Evolutionary conservation across 106 monocot species (phyloP).

Genomic region (Allium fistulosum): DNA sequence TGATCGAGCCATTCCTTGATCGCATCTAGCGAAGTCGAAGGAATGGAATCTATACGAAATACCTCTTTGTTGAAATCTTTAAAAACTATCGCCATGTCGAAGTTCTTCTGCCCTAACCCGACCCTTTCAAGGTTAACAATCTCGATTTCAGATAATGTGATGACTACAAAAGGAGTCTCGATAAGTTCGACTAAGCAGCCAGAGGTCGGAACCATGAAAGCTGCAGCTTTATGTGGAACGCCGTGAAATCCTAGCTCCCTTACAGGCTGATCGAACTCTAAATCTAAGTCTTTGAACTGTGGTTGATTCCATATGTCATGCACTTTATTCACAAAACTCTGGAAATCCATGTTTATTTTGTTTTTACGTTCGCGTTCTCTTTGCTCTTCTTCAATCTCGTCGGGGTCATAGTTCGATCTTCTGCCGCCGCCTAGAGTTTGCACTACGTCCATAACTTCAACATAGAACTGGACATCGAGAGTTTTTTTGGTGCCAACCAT

Average conservation of each 20-base stretch:
- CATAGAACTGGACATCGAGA: conserved; percentile 89
- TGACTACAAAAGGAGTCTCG: conserved; percentile 81
- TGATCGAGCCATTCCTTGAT: conserved; percentile 98
- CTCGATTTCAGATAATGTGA: conserved; percentile 85
- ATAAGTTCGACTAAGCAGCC: conserved; percentile 90
- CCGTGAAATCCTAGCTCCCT: conserved; percentile 94
- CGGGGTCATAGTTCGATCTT: conserved; percentile 81
- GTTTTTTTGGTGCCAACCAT: conserved; percentile 99
- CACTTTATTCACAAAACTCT: conserved; percentile 80
- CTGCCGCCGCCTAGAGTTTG: conserved; percentile 82
- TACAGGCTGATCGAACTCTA: conserved; percentile 91
- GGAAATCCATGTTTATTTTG: conserved; percentile 90
- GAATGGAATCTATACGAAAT: conserved; percentile 91
- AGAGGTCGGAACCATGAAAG: conserved; percentile 88
- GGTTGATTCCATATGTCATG: conserved; percentile 82
- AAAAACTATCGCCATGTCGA: conserved; percentile 97
- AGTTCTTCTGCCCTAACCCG: conserved; percentile 91
- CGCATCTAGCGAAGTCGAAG: conserved; percentile 72
- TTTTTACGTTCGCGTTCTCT: conserved; percentile 89
- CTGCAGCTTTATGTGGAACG: conserved; percentile 87
- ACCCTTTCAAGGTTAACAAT: conserved; percentile 97
- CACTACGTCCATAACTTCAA: conserved; percentile 99
- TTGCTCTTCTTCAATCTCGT: conserved; percentile 96
- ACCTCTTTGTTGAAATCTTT: conserved; percentile 95
- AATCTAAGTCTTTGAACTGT: conserved; percentile 69